Conservation (phyloP, 2,329 filamentous ascomycete genomes). For the Arthrinium phaeospermum region DNA sequence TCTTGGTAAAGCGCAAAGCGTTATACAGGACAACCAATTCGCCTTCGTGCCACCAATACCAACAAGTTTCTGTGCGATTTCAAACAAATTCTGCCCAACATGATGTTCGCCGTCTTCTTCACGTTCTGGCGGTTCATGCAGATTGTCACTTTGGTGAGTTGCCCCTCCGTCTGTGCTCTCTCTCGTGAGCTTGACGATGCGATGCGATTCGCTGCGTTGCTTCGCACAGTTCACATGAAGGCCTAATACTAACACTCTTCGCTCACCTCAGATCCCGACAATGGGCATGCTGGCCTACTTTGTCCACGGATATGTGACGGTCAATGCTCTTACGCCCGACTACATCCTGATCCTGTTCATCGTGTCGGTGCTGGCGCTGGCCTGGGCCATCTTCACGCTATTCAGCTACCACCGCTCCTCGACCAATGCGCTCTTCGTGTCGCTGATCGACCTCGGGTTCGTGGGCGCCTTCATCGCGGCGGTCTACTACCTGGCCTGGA, state of each 20-base stretch:
- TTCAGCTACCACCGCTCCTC: constrained; percentile 70
- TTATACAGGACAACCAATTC: neutral
- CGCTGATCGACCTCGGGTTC: constrained; percentile 65
- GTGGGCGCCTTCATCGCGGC: constrained; percentile 68
- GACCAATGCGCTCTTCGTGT: constrained; percentile 65
- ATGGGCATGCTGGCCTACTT: constrained; percentile 73
- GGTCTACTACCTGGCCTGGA: constrained; percentile 64
- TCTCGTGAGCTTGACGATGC: neutral
- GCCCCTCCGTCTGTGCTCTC: neutral
- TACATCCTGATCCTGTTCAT: constrained; percentile 72
- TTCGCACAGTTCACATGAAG: neutral
- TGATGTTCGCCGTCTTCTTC: constrained; percentile 69
- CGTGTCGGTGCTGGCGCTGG: constrained; percentile 65
- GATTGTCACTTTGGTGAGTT: constrained; percentile 66
- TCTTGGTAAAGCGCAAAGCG: neutral
- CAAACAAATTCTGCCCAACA: constrained; percentile 39
- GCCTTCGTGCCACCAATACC: neutral
- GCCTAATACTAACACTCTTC: neutral
- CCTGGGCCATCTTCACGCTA: constrained; percentile 69
- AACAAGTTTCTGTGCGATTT: neutral
- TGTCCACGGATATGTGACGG: constrained; percentile 62
- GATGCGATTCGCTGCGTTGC: neutral
- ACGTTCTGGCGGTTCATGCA: constrained; percentile 66
- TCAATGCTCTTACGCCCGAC: constrained; percentile 64
- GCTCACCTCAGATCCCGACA: constrained; percentile 59